Evolutionary conservation across 352 stramenopile species (phyloP), one percentile per base, ranked within the genome.

Genomic region (Pythium folliculosum): DNA sequence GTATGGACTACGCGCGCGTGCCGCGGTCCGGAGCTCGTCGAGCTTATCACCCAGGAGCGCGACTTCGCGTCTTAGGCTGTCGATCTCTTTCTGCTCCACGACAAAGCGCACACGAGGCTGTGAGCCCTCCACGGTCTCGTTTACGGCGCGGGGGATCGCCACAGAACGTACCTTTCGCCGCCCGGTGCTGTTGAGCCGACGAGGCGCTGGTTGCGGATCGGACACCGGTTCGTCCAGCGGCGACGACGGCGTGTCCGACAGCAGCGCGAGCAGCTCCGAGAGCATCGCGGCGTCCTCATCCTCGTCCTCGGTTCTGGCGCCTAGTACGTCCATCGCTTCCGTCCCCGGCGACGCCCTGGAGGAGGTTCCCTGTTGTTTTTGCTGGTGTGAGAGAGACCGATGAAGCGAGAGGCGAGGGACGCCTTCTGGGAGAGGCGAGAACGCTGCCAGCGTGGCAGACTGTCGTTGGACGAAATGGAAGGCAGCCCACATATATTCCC

Each of bases 281-380:
- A 59, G 35, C 52, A 59, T 47, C 43, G 16, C 43, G 52, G 23
- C 52, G 25, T 47, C 52, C 7, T 59, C 52, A 5, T 32, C 47
- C 27, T 53, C 47, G 43, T 14, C 16, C 6, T 16, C 16, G 40
- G 40, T 47, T 3, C 8, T 47, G 8, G 40, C 12, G 7, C n/a
- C 16, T 13, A 19, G 16, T 7, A 21, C 43, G 43, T 23, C 16
- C 43, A 49, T n/a, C 27, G 27, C 27, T 32, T 2, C 5, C 27
- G 27, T n/a, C n/a, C 27, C 27, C 27, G 27, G 27, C 3, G 27
- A 32, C 3, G 3, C 5, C 27, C 27, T 32, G 5, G 27, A 32
- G 27, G 27, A 32, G 27, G n/a, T n/a, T n/a, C n/a, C n/a, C 27
- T 32, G 27, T 32, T 32, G 27, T 2, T 32, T 32, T 32, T 32